These are phyloP conservation scores for Pseudogymnoascus sp. DNA, from an alignment of 2,329 filamentous ascomycete species.

Conservation along the genomic window DNA sequence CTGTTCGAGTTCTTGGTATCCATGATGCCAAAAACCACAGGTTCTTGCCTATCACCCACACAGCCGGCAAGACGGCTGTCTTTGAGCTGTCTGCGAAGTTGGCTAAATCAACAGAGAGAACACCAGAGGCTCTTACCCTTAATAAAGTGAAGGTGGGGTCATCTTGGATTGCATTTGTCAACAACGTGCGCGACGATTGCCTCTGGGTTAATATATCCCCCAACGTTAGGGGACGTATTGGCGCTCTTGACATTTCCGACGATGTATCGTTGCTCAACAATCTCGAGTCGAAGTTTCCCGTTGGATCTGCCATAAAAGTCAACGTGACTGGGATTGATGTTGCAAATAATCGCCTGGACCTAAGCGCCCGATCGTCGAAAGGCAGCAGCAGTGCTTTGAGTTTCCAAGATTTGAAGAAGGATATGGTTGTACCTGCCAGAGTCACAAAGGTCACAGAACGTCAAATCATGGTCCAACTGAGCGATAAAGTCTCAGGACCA, in stretches of 20 bases:
- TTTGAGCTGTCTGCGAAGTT: conserved; percentile 81
- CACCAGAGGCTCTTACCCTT: conserved; percentile 58
- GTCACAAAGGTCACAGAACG: conserved; percentile 81
- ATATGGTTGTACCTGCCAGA: conserved; percentile 73
- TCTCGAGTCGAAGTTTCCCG: conserved; percentile 69
- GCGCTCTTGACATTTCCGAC: conserved; percentile 75
- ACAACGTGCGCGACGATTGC: conserved; percentile 72
- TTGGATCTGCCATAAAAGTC: conserved; percentile 81
- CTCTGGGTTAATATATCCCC: conserved; percentile 90
- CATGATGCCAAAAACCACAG: conserved; percentile 86
- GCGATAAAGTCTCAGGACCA: conserved; percentile 68
- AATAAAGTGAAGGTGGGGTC: conserved; percentile 65
- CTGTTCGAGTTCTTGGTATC: conserved; percentile 72
- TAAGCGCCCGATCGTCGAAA: conserved; percentile 63
- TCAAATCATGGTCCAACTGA: conserved; percentile 77
- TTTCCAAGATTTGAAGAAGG: conserved; percentile 64
- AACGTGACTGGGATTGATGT: conserved; percentile 67
- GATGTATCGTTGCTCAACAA: conserved; percentile 73
- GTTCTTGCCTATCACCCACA: conserved; percentile 85
- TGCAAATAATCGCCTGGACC: conserved; percentile 66
- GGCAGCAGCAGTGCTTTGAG: conserved; percentile 48
- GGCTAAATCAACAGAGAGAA: conserved; percentile 41
- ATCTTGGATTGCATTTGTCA: conserved; percentile 74
- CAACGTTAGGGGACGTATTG: conserved; percentile 75
- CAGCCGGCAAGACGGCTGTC: conserved; percentile 66